A percentile compares a stretch with the other conserved stretches of the same genome.
Evolutionary conservation across 352 stramenopile genomes (phyloP).

Genomic region (Phytopythium kandeliae): DNA sequence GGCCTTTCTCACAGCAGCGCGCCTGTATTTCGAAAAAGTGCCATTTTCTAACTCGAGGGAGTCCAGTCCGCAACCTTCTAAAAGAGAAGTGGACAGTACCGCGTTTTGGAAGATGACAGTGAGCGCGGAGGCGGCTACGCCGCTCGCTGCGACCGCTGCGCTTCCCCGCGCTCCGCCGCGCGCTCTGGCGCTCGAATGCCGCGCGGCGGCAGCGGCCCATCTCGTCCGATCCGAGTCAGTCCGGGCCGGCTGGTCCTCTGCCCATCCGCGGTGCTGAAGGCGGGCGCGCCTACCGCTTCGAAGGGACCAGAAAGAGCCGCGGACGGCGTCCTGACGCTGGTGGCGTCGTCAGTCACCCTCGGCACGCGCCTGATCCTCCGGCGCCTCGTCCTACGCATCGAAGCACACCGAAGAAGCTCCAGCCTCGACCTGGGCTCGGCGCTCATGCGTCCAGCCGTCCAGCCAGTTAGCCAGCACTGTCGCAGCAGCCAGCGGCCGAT

Average conservation of each 20-base stretch:
- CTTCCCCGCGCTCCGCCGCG: too few species aligned
- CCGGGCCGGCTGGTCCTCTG: too few species aligned
- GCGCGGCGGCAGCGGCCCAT: not conserved
- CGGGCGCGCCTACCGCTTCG: not conserved
- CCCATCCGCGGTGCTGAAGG: too few species aligned
- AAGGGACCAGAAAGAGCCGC: slow-evolving; percentile 4
- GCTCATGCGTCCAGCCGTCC: too few species aligned
- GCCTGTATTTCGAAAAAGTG: not conserved
- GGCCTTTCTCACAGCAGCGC: not conserved
- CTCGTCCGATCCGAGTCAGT: not conserved
- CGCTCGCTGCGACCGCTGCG: too few species aligned
- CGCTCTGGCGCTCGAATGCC: too few species aligned
- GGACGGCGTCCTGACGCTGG: not conserved
- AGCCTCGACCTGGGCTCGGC: too few species aligned
- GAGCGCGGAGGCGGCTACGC: not conserved
- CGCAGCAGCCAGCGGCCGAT: too few species aligned
- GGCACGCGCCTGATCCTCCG: not conserved
- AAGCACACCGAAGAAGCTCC: too few species aligned
- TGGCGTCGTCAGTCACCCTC: too few species aligned
- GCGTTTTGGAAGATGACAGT: not conserved
- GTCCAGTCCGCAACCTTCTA: not conserved
- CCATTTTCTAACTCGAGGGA: not conserved
- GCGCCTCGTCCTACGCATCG: not conserved
- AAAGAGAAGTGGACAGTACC: not conserved
- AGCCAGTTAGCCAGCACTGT: too few species aligned